Evolutionary conservation across 805 yeast species (phyloP).

Genomic region (Lachancea thermotolerans): DNA sequence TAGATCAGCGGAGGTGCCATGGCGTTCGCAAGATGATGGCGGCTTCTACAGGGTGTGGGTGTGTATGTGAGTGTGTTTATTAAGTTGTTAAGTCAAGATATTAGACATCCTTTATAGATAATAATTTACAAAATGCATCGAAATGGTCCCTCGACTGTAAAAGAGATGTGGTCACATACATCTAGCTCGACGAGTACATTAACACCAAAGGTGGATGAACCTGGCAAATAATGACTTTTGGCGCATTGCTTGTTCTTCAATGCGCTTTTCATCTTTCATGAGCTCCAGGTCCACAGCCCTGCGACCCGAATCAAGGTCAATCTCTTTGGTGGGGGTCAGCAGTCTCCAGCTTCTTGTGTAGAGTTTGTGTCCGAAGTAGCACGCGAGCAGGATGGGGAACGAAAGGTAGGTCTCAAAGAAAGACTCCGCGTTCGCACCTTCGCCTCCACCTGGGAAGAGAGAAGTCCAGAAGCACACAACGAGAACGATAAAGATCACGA

Average conservation of each 20-base stretch:
- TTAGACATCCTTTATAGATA: no score
- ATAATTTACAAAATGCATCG: no score
- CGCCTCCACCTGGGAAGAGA: slow-evolving; percentile 56
- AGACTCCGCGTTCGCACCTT: slow-evolving; percentile 40
- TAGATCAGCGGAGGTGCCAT: slow-evolving; percentile 11
- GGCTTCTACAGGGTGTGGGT: no score
- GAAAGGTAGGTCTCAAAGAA: slow-evolving; percentile 67
- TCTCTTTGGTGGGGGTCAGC: slow-evolving; percentile 38
- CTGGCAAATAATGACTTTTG: slow-evolving; percentile 40
- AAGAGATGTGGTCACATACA: not conserved
- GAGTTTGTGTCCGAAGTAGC: slow-evolving; percentile 54
- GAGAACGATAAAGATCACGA: slow-evolving; percentile 49
- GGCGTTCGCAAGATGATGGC: no score
- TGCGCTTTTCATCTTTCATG: slow-evolving; percentile 42
- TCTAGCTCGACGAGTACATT: slow-evolving; percentile 6
- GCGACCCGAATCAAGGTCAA: slow-evolving; percentile 56
- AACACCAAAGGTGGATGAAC: slow-evolving; percentile 41
- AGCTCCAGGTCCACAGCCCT: slow-evolving; percentile 46
- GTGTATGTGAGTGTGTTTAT: no score
- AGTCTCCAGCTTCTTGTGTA: slow-evolving; percentile 36
- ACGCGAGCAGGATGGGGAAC: slow-evolving; percentile 53
- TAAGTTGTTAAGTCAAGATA: no score
- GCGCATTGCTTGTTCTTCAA: slow-evolving; percentile 36
- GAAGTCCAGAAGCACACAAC: slow-evolving; percentile 77
- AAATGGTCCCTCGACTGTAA: not conserved